Percentiles rank a stretch among this genome's conserved stretches.
phyloP scores from a whole-genome alignment of 148 eudicot genomes.

The Rhododendron ovatum region DNA sequence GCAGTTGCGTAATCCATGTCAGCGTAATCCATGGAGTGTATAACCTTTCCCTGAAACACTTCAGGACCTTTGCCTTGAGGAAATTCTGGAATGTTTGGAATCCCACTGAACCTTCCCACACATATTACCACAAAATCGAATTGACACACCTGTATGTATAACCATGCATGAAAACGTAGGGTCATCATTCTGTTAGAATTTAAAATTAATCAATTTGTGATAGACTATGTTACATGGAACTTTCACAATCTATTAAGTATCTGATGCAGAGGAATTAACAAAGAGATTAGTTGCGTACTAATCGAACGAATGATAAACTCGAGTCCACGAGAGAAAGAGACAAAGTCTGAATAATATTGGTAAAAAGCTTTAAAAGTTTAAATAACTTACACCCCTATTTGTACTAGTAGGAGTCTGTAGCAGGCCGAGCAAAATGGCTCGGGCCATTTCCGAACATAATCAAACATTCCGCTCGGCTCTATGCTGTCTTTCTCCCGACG shows the following conservation, averaged over 20 bases:
- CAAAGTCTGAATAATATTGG: too few relatives aligned
- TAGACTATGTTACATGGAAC: neutral
- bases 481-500: too few relatives aligned
- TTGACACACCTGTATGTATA: constrained; percentile 27
- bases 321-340: too few relatives aligned
- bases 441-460: too few relatives aligned
- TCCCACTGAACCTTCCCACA: constrained; percentile 49
- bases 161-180: neutral
- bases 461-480: too few relatives aligned
- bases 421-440: too few relatives aligned
- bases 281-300: too few relatives aligned
- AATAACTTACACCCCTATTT: too few relatives aligned
- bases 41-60: constrained; percentile 53
- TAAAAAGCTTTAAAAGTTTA: too few relatives aligned
- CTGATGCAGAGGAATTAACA: too few relatives aligned
- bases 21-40: constrained; percentile 61
- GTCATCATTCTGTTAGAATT: neutral
- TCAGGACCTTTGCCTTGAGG: constrained; percentile 39
- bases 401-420: too few relatives aligned
- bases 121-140: constrained; percentile 56
- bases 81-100: constrained; percentile 53
- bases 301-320: too few relatives aligned
- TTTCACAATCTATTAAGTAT: neutral
- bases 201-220: neutral
- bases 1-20: constrained; percentile 38